Evolutionary conservation across 257 asterid genomes (phyloP), one percentile per base, ranked within the genome.

Genomic region (Verbena officinalis): DNA sequence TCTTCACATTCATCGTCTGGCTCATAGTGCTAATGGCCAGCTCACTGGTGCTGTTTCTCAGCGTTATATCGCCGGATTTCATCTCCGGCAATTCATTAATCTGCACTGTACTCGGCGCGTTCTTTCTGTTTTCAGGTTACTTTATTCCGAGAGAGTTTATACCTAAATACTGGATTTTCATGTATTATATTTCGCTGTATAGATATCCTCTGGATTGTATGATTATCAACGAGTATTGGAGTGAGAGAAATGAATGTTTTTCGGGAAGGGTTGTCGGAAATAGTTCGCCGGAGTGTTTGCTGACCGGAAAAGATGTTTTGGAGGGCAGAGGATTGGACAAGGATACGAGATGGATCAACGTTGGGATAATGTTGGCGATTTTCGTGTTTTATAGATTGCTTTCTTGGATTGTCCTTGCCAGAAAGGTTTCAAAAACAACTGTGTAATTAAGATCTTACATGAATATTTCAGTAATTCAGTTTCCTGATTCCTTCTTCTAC

Each of bases 11-110:
- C 23, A 69, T 86, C 9, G 95, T 87, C 6, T 90, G 97, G 97
- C 81, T 87, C 7, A 90, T 90, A 13, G 95, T 90, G 34, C 78
- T 87, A 42, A 85, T 90, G 97, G 97, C 96, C 1, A 90, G 97
- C 71, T 90, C 97, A 0, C 70, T 90, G 57, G 97, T 90, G 55
- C 81, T 88, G 48, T 90, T 90, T 58, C 69, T 90, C 15, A 88
- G 96, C 56, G 92, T 89, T 1, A 56, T 90, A 19, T 85, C 97
- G 9, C 97, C 96, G 0, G 95, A 87, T 72, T 90, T 90, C 73
- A 90, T 90, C 3, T 85, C 96, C 0, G 97, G 97, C 70, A 90
- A 90, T 36, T 90, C 97, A 0, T 69, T 90, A 34, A 90, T 90
- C 64, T 78, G 84, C 77, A 77, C 93, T 5, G 97, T 87, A 73